A percentile compares a stretch with the other conserved stretches of the same genome.
Evolutionary conservation across 169 alveolate genomes (phyloP).

Genomic region (Perkinsus olseni): DNA sequence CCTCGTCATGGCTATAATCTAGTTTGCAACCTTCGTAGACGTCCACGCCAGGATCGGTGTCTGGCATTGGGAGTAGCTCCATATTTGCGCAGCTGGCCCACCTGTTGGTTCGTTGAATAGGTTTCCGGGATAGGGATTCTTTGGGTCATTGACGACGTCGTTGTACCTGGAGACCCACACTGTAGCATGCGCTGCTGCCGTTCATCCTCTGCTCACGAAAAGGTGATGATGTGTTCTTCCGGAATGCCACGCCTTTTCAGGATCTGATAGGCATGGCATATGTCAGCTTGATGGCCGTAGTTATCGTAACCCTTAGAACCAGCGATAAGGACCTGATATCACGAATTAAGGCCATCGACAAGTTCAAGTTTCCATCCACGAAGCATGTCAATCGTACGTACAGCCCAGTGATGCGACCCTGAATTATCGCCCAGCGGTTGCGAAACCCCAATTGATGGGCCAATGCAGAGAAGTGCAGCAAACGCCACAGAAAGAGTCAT

Average conservation of each 20-base stretch:
- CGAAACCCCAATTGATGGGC: no score
- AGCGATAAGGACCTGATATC: constrained; percentile 56
- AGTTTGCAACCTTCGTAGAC: constrained; percentile 67
- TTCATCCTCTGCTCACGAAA: constrained; percentile 39
- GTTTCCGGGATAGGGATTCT: constrained; percentile 61
- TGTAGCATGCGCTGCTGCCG: neutral
- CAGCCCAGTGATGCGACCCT: no score
- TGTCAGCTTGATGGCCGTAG: constrained; percentile 72
- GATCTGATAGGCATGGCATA: constrained; percentile 65
- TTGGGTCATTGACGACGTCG: constrained; percentile 51
- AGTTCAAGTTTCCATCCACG: no score
- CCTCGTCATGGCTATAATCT: constrained; percentile 59
- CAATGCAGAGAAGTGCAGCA: no score
- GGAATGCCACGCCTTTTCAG: constrained; percentile 49
- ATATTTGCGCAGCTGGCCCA: neutral
- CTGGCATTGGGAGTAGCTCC: neutral
- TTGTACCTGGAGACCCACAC: constrained; percentile 10
- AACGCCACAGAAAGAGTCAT: no score
- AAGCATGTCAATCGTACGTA: no score
- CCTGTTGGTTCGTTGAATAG: constrained; percentile 54
- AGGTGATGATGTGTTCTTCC: constrained; percentile 51
- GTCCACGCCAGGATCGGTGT: constrained; percentile 41
- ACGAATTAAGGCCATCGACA: no score
- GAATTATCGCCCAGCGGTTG: no score
- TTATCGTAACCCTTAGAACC: constrained; percentile 66